Percentiles rank a stretch among this genome's conserved stretches.
These are phyloP conservation scores for Suillus variegatus DNA, from an alignment of 768 basidiomycete species.

Conservation along the genomic window DNA sequence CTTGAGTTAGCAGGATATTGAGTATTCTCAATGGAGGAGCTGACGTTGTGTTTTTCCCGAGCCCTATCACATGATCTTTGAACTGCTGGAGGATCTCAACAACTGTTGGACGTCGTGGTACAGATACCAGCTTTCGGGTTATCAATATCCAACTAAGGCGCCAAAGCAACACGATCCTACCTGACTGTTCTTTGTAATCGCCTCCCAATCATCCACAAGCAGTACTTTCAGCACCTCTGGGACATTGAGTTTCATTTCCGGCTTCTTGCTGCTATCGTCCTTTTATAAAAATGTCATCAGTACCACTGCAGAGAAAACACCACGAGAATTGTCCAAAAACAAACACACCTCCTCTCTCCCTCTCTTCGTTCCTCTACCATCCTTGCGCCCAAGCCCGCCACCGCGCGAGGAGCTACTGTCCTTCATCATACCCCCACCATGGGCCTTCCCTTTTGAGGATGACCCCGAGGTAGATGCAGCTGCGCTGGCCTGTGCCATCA, in stretches of 20 bases:
- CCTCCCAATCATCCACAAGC: slow-evolving; percentile 97
- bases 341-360: slow-evolving; percentile 69
- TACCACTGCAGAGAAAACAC: neutral
- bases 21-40: slow-evolving; percentile 19
- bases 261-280: slow-evolving; percentile 77
- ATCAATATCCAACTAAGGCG: neutral
- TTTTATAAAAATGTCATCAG: slow-evolving; percentile 29
- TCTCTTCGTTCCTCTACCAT: slow-evolving; percentile 69
- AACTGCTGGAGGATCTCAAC: slow-evolving; percentile 78
- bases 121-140: slow-evolving; percentile 65
- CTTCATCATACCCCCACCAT: slow-evolving; percentile 18
- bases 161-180: slow-evolving; percentile 38
- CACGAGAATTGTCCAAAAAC: neutral
- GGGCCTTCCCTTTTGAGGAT: slow-evolving; percentile 26
- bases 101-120: slow-evolving; percentile 83
- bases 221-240: slow-evolving; percentile 89
- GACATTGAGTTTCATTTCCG: slow-evolving; percentile 88
- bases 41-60: slow-evolving; percentile 48
- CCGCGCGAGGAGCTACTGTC: slow-evolving; percentile 32
- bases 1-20: neutral
- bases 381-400: slow-evolving; percentile 47
- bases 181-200: slow-evolving; percentile 92
- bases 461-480: slow-evolving; percentile 39
- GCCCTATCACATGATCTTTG: slow-evolving; percentile 57
- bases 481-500: slow-evolving; percentile 49